Evolutionary conservation across 1,139 yeast species (phyloP).

Genomic region (Blastobotrys ciferrii): DNA sequence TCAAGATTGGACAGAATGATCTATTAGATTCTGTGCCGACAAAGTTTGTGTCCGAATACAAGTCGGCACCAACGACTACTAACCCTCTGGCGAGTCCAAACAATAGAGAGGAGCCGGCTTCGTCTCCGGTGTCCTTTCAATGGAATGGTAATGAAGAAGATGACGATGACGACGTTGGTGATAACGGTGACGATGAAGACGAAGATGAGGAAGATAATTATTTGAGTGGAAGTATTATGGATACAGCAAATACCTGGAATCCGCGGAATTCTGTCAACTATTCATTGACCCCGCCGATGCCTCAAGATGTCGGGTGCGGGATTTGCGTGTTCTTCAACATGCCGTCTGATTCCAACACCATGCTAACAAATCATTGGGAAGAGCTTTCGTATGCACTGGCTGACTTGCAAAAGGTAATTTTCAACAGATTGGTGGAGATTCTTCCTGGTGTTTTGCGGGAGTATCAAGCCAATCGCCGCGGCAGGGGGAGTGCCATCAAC

Average conservation of each 20-base stretch:
- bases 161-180: neutral
- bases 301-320: conserved; percentile 20
- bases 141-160: neutral
- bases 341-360: conserved; percentile 23
- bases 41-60: conserved; percentile 10
- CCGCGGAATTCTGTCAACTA: conserved; percentile 1
- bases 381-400: conserved; percentile 28
- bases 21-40: conserved; percentile 6
- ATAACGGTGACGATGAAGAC: conserved; percentile 2
- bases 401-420: conserved; percentile 25
- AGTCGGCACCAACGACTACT: conserved; percentile 4
- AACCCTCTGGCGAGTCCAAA: neutral
- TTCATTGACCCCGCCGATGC: neutral
- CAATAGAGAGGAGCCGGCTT: neutral
- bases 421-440: conserved; percentile 15
- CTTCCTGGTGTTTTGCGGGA: conserved; percentile 22
- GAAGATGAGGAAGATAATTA: neutral
- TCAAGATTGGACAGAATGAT: conserved; percentile 20
- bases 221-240: neutral
- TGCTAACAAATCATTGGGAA: conserved; percentile 30
- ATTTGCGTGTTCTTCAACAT: conserved; percentile 27
- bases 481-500: neutral
- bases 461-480: neutral
- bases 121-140: no score
- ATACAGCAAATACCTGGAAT: conserved; percentile 6